Percentiles rank a stretch among this genome's conserved stretches.
Evolutionary conservation across 2,329 filamentous ascomycete species (phyloP).

Genomic region (Fusarium sp.): DNA sequence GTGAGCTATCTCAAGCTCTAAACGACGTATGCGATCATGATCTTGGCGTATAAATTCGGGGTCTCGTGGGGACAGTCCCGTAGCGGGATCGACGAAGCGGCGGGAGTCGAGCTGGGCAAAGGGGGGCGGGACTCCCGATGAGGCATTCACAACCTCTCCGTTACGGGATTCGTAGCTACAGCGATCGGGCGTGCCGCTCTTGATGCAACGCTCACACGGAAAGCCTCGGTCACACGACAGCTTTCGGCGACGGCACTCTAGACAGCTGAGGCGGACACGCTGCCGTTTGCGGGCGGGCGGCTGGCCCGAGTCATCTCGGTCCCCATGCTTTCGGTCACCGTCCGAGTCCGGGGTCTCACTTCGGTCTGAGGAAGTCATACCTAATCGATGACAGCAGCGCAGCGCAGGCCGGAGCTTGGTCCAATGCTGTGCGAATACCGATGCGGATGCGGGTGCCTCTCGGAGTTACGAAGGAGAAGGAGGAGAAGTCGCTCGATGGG

Average conservation of each 20-base stretch:
- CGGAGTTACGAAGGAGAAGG: slow-evolving; percentile 53
- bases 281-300: slow-evolving; percentile 66
- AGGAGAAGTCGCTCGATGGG: slow-evolving; percentile 29
- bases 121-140: slow-evolving; percentile 59
- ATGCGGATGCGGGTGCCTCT: slow-evolving; percentile 40
- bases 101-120: slow-evolving; percentile 57
- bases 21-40: slow-evolving; percentile 68
- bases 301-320: slow-evolving; percentile 50
- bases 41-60: slow-evolving; percentile 58
- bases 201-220: slow-evolving; percentile 71
- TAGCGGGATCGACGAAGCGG: slow-evolving; percentile 50
- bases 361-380: slow-evolving; percentile 50
- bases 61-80: slow-evolving; percentile 52
- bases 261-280: slow-evolving; percentile 69
- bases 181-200: slow-evolving; percentile 69
- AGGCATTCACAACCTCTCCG: slow-evolving; percentile 62
- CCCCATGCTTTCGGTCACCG: slow-evolving; percentile 45
- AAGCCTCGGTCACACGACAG: slow-evolving; percentile 71
- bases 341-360: slow-evolving; percentile 57
- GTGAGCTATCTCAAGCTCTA: slow-evolving; percentile 70
- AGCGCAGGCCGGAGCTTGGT: slow-evolving; percentile 26
- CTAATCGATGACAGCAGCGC: slow-evolving; percentile 16
- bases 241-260: slow-evolving; percentile 71
- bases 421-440: slow-evolving; percentile 37
- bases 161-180: slow-evolving; percentile 70